Base-by-base conservation (phyloP, 148 eudicot genomes). In the Mesembryanthemum crystallinum region DNA sequence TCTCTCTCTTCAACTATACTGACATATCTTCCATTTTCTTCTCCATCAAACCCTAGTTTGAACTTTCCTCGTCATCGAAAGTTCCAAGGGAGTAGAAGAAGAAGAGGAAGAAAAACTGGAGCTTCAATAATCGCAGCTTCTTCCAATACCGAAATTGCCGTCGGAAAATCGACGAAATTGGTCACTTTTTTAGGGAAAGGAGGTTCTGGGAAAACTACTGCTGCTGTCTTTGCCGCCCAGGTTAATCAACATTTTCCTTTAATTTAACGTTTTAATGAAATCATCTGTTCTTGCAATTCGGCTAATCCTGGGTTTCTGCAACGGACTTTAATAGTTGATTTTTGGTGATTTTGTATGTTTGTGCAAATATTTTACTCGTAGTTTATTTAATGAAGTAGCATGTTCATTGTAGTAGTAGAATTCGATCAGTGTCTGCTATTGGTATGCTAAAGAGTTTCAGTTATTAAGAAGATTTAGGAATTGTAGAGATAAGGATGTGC, bases 141-240 rank as follows among this genome's bases (percentile, higher is more conserved):
- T 8, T 70, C 78, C 0, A 39, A 21, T 17, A 76, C 57, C 7
- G 66, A 74, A 72, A 43, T 20, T 17, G 18, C 52, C 66, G 1
- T 57, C n/a, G 78, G 73, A 65, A 83, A 80, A 62, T 62, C 79
- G 32, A 83, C 98, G 5, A 92, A 85, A 73, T 84, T 94, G 79
- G 84, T 94, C 1, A 94, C 97, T 20, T 92, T 94, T 80, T 69
- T 94, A 51, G 98, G 98, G 7, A 94, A 94, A 88, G 98, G 98
- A 17, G 98, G 98, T 29, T 91, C 97, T 61, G 98, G 98, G 42
- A 94, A 92, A 78, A 94, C 98, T 63, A 90, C 93, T 63, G 82
- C 97, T 10, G 87, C 98, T 67, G 81, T 94, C 64, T 87, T 94
- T 74, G 97, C 98, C 39, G 97, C 98, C 57, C 95, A 94, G 97